These are phyloP conservation scores for Acidomyces sp. DNA, from an alignment of 495 filamentous ascomycete genomes.

Conservation along the genomic window DNA sequence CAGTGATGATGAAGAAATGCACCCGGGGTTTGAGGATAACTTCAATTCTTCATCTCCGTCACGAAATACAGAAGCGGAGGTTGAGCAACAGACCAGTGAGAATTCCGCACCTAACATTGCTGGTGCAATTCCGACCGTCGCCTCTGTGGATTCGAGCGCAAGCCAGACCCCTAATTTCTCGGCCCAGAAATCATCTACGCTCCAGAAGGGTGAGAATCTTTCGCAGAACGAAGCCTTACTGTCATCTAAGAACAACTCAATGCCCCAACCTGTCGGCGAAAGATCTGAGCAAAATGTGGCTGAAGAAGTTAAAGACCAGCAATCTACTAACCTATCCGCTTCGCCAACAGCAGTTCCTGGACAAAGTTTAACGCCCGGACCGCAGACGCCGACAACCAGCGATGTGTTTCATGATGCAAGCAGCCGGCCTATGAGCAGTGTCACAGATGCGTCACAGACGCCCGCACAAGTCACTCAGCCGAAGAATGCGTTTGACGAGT, in stretches of 20 bases:
- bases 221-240: slow-evolving; percentile 43
- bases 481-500: slow-evolving; percentile 30
- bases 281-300: background rate
- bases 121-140: background rate
- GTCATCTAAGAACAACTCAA: slow-evolving; percentile 45
- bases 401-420: slow-evolving; percentile 28
- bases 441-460: slow-evolving; percentile 6
- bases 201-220: slow-evolving; percentile 23
- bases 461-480: background rate
- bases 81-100: background rate
- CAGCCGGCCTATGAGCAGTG: slow-evolving; percentile 35
- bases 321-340: too few relatives aligned
- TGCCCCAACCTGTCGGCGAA: slow-evolving; percentile 23
- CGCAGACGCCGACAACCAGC: slow-evolving; percentile 3
- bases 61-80: slow-evolving; percentile 21
- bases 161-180: slow-evolving; percentile 37
- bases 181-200: slow-evolving; percentile 41
- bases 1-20: slow-evolving; percentile 60
- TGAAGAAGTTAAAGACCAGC: background rate
- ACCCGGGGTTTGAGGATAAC: slow-evolving; percentile 81
- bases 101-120: background rate
- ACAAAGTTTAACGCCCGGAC: background rate
- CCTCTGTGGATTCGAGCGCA: slow-evolving; percentile 17
- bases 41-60: slow-evolving; percentile 63
- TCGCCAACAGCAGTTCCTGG: background rate